Base-by-base conservation (phyloP, 2,329 filamentous ascomycete species). In the Ascochyta koolunga region DNA sequence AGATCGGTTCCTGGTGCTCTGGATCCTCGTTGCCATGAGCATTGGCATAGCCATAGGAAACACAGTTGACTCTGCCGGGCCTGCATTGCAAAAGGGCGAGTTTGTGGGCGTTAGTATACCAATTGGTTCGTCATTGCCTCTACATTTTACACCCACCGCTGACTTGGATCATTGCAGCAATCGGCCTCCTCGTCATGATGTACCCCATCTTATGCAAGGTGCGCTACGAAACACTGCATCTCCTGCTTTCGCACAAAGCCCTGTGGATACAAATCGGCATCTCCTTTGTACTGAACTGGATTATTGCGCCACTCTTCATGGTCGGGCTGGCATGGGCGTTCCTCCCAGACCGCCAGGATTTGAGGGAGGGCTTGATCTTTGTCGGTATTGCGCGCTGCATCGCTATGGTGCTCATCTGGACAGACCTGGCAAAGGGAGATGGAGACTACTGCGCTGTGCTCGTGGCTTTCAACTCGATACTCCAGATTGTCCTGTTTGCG, bases 181-280 rank as follows among this genome's bases (percentile, higher is more conserved):
- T 96, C 41, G 91, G 91, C 0, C 77, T 96, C 0, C 80, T 96
- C 1, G 86, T 96, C 36, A 96, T 96, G 91, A 96, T 96, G 90
- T 96, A 95, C 68, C 92, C 91, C 0, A 96, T 96, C 55, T 79
- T 96, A 0, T 96, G 90, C 81, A 95, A 95, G 72, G 89, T 96
- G 5, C 85, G 85, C 35, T 95, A 86, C 73, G 91, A 96, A 71
- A 83, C 84, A 0, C 76, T 96, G 9, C 89, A 91, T 70, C 77
- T 83, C 2, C 78, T 91, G 4, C 82, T 95, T 54, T 72, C 77
- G 2, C 79, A 85, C 2, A 79, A 80, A 2, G 78, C 79, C 0
- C 78, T 96, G 2, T 96, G 90, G 91, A 84, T 85, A 44, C 91
- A 96, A 71, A 84, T 96, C n/a, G 78, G 71, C 0, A 90, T 96